Percentiles rank a stretch among this genome's conserved stretches.
These are phyloP conservation scores for Juglanconis sp. DNA, from an alignment of 2,329 filamentous ascomycete species.

Conservation along the genomic window DNA sequence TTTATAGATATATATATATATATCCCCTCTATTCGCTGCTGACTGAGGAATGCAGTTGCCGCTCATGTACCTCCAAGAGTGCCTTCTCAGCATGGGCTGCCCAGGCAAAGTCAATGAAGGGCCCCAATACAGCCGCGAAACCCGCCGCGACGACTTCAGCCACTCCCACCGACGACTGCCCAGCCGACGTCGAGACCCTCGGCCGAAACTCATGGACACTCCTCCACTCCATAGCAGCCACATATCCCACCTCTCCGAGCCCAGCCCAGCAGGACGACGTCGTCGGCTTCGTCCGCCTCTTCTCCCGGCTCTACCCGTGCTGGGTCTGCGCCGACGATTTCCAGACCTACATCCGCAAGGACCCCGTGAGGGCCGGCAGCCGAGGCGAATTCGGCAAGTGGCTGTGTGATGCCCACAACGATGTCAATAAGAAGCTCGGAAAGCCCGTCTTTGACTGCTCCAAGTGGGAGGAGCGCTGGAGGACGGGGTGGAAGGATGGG, in stretches of 20 bases:
- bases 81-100: conserved; percentile 60
- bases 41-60: conserved; percentile 55
- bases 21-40: background rate
- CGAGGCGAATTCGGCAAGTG: conserved; percentile 73
- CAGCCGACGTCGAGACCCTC: conserved; percentile 82
- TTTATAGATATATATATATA: no score
- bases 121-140: conserved; percentile 30
- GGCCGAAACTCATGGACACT: conserved; percentile 91
- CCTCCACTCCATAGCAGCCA: conserved; percentile 84
- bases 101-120: conserved; percentile 44
- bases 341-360: conserved; percentile 71
- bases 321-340: conserved; percentile 96
- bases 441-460: conserved; percentile 88
- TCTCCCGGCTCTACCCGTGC: conserved; percentile 88
- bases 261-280: conserved; percentile 71
- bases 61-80: conserved; percentile 64
- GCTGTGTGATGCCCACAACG: conserved; percentile 85
- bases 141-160: conserved; percentile 29
- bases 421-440: conserved; percentile 83
- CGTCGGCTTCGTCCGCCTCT: conserved; percentile 71
- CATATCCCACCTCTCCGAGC: conserved; percentile 72
- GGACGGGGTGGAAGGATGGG: conserved; percentile 78
- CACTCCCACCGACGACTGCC: conserved; percentile 62
- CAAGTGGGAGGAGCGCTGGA: conserved; percentile 91
- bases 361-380: conserved; percentile 59